Conservation (phyloP, 2,329 filamentous ascomycete genomes). For the Teratosphaeria pseudoeucalypti region DNA sequence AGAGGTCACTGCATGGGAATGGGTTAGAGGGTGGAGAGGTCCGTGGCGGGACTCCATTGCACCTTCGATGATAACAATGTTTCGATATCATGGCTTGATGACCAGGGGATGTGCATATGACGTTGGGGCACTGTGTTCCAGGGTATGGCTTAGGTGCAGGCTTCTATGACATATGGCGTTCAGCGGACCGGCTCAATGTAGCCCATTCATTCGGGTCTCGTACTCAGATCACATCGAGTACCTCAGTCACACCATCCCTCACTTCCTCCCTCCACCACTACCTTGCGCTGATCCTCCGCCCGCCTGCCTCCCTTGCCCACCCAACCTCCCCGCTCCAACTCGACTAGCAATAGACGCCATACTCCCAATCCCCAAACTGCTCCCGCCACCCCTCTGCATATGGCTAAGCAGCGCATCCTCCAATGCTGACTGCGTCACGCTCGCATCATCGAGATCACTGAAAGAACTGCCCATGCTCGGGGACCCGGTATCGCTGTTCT, state of each 20-base stretch:
- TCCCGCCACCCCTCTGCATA: conserved; percentile 39
- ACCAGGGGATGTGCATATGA: too few species aligned
- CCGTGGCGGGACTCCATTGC: too few species aligned
- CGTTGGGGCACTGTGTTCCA: too few species aligned
- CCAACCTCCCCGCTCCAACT: conserved; percentile 48
- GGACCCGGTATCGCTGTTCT: conserved; percentile 54
- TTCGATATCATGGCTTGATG: too few species aligned
- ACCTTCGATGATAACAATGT: too few species aligned
- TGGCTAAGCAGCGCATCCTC: conserved; percentile 68
- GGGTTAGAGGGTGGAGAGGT: too few species aligned
- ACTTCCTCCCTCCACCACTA: background rate
- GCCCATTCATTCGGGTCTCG: background rate
- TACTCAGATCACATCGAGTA: background rate
- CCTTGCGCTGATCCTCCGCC: background rate
- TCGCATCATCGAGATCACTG: conserved; percentile 75
- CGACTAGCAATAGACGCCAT: conserved; percentile 29
- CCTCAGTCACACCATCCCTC: background rate
- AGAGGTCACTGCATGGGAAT: too few species aligned
- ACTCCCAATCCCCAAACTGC: conserved; percentile 8
- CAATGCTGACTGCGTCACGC: conserved; percentile 68
- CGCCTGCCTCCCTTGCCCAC: conserved; percentile 5
- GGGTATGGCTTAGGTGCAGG: too few species aligned
- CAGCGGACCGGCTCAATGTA: background rate
- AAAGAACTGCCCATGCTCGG: conserved; percentile 79
- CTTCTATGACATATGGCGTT: too few species aligned